Conservation (phyloP, 768 basidiomycete genomes). For the Lanmaoa pseudosensibilis region DNA sequence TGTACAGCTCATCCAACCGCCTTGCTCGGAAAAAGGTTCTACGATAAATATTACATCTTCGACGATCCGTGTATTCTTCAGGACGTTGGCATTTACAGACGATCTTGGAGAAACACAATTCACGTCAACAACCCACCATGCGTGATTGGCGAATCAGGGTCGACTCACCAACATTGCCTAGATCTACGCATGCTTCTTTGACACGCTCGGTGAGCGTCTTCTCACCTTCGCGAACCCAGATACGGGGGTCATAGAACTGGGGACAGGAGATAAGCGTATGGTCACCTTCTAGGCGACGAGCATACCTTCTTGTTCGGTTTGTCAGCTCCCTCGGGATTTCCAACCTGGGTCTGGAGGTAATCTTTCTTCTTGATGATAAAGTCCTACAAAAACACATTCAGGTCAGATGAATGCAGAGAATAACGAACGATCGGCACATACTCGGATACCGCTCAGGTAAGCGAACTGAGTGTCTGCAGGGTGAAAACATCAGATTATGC, state of each 20-base stretch:
- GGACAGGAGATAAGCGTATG: neutral
- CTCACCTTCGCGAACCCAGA: constrained; percentile 99
- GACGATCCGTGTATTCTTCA: neutral
- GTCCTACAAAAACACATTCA: constrained; percentile 48
- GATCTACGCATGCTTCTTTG: constrained; percentile 90
- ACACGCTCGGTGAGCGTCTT: constrained; percentile 86
- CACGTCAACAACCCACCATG: neutral
- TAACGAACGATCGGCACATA: constrained; percentile 30
- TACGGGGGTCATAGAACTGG: constrained; percentile 91
- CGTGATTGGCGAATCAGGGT: neutral
- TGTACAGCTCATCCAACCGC: constrained; percentile 4
- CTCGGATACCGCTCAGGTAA: constrained; percentile 82
- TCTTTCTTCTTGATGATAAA: constrained; percentile 83
- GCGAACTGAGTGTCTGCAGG: constrained; percentile 82
- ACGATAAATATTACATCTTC: constrained; percentile 21
- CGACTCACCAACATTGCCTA: constrained; percentile 64
- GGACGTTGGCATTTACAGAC: constrained; percentile 20
- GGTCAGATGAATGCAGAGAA: neutral
- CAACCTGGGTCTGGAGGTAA: constrained; percentile 88
- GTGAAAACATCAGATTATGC: constrained; percentile 3
- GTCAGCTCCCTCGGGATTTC: constrained; percentile 94
- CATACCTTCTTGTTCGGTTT: constrained; percentile 98
- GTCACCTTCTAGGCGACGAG: neutral
- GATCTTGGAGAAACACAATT: constrained; percentile 11
- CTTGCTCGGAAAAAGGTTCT: constrained; percentile 10